Conservation (phyloP, 148 eudicot genomes). For the Nepenthes mirabilis region DNA sequence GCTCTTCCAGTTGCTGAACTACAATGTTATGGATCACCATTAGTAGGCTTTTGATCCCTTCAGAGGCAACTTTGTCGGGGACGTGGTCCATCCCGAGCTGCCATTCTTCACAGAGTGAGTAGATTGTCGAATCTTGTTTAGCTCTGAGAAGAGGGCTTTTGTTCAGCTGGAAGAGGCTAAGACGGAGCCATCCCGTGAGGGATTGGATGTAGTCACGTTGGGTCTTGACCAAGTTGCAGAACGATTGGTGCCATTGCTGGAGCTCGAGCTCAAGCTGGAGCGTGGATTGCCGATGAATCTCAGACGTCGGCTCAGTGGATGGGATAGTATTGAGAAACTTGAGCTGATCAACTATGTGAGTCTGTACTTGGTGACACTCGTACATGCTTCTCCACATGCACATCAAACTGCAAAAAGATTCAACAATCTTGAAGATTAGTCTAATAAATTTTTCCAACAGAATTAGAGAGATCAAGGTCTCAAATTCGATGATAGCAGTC, state of each 20-base stretch:
- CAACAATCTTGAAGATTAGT: not conserved
- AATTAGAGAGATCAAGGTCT: no score
- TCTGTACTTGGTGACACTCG: slow-evolving; percentile 87
- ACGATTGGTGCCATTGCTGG: slow-evolving; percentile 85
- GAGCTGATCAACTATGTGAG: slow-evolving; percentile 88
- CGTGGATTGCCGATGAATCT: slow-evolving; percentile 77
- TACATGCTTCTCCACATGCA: slow-evolving; percentile 97
- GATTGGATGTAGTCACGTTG: slow-evolving; percentile 70
- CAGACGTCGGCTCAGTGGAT: slow-evolving; percentile 67
- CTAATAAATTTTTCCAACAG: not conserved
- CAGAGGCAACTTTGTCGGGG: slow-evolving; percentile 87
- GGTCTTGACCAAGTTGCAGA: slow-evolving; percentile 59
- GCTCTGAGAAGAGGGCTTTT: slow-evolving; percentile 37
- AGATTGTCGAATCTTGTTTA: slow-evolving; percentile 57
- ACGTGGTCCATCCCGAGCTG: slow-evolving; percentile 54
- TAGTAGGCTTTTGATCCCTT: slow-evolving; percentile 63
- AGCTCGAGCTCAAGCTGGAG: slow-evolving; percentile 84
- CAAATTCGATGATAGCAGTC: no score
- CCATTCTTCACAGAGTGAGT: slow-evolving; percentile 90
- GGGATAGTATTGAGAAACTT: slow-evolving; percentile 57
- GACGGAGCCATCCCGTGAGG: slow-evolving; percentile 88
- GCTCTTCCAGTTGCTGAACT: slow-evolving; percentile 65
- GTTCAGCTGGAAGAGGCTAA: slow-evolving; percentile 71
- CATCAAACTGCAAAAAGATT: slow-evolving; percentile 36
- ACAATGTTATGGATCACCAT: slow-evolving; percentile 61